Conservation (phyloP, 352 stramenopile species). For the Phytophthora constricta region DNA sequence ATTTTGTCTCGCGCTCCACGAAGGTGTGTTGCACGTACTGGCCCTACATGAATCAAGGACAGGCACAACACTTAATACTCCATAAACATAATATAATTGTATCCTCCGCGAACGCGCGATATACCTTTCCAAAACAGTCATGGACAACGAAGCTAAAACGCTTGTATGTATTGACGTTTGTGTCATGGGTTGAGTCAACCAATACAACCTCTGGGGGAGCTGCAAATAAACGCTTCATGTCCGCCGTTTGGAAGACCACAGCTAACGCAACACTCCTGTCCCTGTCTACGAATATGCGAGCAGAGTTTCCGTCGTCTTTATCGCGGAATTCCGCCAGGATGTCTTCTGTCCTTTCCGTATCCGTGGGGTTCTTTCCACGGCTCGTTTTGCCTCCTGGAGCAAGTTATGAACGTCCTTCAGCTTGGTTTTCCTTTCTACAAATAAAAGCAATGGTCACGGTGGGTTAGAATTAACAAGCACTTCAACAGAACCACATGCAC, state of each 20-base stretch:
- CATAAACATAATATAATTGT: too few relatives aligned
- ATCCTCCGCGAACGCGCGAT: too few relatives aligned
- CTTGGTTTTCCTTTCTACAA: neutral
- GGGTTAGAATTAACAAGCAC: neutral
- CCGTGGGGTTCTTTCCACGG: neutral
- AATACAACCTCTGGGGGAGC: too few relatives aligned
- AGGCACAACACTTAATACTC: too few relatives aligned
- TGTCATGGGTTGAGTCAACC: too few relatives aligned
- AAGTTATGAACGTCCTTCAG: neutral
- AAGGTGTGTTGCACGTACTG: slow-evolving; percentile 16
- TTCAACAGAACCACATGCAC: too few relatives aligned
- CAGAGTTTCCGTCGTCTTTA: neutral
- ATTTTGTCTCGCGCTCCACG: slow-evolving; percentile 12
- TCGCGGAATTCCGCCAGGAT: slow-evolving; percentile 15
- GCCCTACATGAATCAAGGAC: too few relatives aligned
- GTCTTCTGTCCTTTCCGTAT: neutral
- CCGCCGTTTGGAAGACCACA: too few relatives aligned
- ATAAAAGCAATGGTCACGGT: neutral
- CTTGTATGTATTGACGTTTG: too few relatives aligned
- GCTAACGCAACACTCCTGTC: slow-evolving; percentile 2
- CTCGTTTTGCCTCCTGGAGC: neutral
- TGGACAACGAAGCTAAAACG: too few relatives aligned
- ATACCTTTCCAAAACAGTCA: too few relatives aligned
- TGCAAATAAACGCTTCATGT: too few relatives aligned
- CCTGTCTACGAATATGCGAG: slow-evolving; percentile 9